A percentile compares a stretch with the other conserved stretches of the same genome.
phyloP scores from a whole-genome alignment of 2,329 filamentous ascomycete genomes.

The Fusarium nanum region DNA sequence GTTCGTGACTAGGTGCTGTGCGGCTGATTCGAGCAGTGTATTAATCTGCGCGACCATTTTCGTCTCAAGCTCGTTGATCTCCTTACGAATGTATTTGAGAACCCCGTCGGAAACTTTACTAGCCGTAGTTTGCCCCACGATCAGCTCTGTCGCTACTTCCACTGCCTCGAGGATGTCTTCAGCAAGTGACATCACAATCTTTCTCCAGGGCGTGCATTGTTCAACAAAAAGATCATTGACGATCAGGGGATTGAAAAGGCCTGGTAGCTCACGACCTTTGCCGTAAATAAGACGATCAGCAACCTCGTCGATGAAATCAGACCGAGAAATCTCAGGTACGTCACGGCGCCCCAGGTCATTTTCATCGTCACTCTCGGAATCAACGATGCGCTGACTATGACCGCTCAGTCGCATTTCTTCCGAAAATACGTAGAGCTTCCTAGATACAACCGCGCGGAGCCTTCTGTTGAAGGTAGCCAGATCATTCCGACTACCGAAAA shows the following conservation, averaged over 20 bases:
- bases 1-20: background rate
- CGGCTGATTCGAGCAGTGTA: background rate
- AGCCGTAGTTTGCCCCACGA: background rate
- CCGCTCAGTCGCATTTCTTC: conserved; percentile 2
- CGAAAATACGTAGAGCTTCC: background rate
- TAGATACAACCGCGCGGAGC: background rate
- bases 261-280: conserved; percentile 65
- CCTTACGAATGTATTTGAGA: background rate
- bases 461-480: background rate
- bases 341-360: rapidly evolving
- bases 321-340: conserved; percentile 6
- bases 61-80: background rate
- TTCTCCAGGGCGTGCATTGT: conserved; percentile 67
- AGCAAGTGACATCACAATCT: conserved; percentile 52
- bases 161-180: conserved; percentile 24
- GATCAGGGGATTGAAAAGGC: conserved; percentile 69
- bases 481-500: background rate
- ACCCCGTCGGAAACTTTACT: background rate
- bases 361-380: conserved; percentile 5
- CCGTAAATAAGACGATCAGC: conserved; percentile 35
- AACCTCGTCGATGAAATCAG: conserved; percentile 40
- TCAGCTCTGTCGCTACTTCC: conserved; percentile 3
- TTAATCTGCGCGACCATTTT: background rate
- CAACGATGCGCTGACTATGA: background rate
- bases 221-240: conserved; percentile 69